Percentiles rank a stretch among this genome's conserved stretches.
phyloP scores from a whole-genome alignment of 1,284 basidiomycete species.

The Ganoderma resinaceum region DNA sequence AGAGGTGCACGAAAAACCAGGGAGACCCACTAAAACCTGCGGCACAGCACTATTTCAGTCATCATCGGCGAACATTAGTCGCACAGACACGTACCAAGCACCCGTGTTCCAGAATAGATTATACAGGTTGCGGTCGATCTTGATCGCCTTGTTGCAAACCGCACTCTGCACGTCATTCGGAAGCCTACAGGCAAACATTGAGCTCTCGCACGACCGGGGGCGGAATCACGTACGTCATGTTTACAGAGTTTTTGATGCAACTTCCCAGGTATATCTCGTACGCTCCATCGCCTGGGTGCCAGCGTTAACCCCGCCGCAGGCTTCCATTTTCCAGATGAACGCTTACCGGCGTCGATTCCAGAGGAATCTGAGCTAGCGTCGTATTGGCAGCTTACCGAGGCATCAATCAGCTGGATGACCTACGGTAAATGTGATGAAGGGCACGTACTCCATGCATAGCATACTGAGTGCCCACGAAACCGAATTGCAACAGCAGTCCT shows the following conservation, averaged over 20 bases:
- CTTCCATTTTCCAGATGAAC: too few species aligned
- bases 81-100: conserved; percentile 20
- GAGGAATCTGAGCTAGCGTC: not conserved
- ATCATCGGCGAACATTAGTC: too few species aligned
- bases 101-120: conserved; percentile 25
- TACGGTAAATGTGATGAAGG: not conserved
- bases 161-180: conserved; percentile 28
- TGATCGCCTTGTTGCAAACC: conserved; percentile 31
- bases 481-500: conserved; percentile 31
- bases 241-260: conserved; percentile 6
- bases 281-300: conserved; percentile 14
- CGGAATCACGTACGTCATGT: conserved; percentile 23
- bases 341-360: conserved; percentile 29
- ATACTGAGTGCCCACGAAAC: conserved; percentile 32
- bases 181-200: conserved; percentile 9
- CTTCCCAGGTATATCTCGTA: conserved; percentile 13
- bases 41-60: not conserved
- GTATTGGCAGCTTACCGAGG: conserved; percentile 26
- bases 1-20: not conserved
- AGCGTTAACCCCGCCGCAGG: not conserved
- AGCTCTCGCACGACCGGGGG: not conserved
- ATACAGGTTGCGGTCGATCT: conserved; percentile 29
- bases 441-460: conserved; percentile 33
- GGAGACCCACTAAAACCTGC: conserved; percentile 30
- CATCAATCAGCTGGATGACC: not conserved